phyloP scores from a whole-genome alignment of 2,329 filamentous ascomycete genomes.

The Nannizziopsis arthrosporioides region DNA sequence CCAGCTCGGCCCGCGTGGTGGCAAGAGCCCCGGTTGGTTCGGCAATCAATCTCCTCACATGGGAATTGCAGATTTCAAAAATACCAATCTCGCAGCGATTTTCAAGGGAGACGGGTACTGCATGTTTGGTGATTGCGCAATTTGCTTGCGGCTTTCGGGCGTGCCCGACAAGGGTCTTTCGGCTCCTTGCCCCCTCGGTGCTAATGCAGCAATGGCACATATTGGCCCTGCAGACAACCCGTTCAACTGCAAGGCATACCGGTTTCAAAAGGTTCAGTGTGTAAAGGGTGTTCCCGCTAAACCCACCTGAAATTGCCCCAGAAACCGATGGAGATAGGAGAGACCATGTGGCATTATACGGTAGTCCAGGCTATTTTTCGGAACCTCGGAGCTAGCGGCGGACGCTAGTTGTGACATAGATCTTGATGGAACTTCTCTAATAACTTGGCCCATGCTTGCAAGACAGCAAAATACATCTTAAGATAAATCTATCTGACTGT shows the following conservation, averaged over 20 bases:
- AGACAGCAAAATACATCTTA: too few species aligned
- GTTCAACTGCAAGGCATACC: constrained; percentile 9
- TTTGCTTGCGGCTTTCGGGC: constrained; percentile 5
- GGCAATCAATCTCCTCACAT: constrained; percentile 9
- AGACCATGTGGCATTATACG: too few species aligned
- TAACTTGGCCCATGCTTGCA: too few species aligned
- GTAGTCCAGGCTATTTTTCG: too few species aligned
- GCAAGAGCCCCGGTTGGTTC: constrained; percentile 7
- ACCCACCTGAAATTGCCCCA: too few species aligned
- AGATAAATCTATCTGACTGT: too few species aligned
- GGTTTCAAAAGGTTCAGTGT: constrained; percentile 10
- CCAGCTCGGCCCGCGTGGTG: constrained; percentile 6
- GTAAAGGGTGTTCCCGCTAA: constrained; percentile 5
- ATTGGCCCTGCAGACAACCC: constrained; percentile 6
- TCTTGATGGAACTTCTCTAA: too few species aligned
- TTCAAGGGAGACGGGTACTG: constrained; percentile 8
- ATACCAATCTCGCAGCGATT: neutral
- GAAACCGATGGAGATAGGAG: too few species aligned
- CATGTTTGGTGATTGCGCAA: constrained; percentile 9
- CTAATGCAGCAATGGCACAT: constrained; percentile 5
- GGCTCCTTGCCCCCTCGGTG: constrained; percentile 4
- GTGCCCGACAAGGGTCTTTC: neutral
- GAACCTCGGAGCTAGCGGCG: too few species aligned
- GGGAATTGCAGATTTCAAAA: constrained; percentile 2
- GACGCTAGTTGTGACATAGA: too few species aligned